Conservation (phyloP, 108 stramenopile genomes). For the Fragilaria crotonensis region DNA sequence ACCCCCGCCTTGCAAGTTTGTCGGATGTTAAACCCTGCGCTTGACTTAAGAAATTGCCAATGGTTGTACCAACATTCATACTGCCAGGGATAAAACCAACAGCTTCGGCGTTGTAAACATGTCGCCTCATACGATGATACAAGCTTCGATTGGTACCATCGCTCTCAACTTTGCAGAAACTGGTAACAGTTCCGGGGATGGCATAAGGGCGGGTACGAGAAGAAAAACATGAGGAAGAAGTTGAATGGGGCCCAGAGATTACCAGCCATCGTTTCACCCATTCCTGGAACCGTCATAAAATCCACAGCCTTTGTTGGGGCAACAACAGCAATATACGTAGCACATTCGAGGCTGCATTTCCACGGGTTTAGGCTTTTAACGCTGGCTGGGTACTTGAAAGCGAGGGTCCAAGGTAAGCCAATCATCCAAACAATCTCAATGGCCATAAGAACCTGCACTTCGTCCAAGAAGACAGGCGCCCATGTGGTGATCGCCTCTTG, state of each 20-base stretch:
- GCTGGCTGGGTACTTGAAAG: slow-evolving; percentile 36
- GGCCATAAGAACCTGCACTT: slow-evolving; percentile 42
- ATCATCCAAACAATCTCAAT: slow-evolving; percentile 24
- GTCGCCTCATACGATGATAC: slow-evolving; percentile 36
- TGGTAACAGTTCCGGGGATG: slow-evolving; percentile 4
- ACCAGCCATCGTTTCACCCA: not conserved
- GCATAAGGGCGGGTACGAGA: not conserved
- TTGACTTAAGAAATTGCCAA: slow-evolving; percentile 25
- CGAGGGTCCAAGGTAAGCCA: slow-evolving; percentile 31
- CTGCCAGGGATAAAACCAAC: slow-evolving; percentile 22
- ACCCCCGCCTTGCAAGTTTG: slow-evolving; percentile 22
- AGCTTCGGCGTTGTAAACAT: slow-evolving; percentile 17
- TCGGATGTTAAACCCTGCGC: slow-evolving; percentile 26
- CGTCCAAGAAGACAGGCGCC: slow-evolving; percentile 29
- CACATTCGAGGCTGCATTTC: slow-evolving; percentile 29
- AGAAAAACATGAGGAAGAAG: too few relatives aligned
- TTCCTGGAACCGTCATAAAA: not conserved
- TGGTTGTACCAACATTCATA: slow-evolving; percentile 11
- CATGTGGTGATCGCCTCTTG: slow-evolving; percentile 16
- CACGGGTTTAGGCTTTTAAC: slow-evolving; percentile 35
- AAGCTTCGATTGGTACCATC: slow-evolving; percentile 32
- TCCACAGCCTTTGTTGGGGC: slow-evolving; percentile 13
- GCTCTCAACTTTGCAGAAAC: slow-evolving; percentile 18
- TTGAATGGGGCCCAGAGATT: not conserved
- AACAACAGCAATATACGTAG: slow-evolving; percentile 42